Evolutionary conservation across 345 rosid genomes (phyloP).

Genomic region (Acer saccharum): DNA sequence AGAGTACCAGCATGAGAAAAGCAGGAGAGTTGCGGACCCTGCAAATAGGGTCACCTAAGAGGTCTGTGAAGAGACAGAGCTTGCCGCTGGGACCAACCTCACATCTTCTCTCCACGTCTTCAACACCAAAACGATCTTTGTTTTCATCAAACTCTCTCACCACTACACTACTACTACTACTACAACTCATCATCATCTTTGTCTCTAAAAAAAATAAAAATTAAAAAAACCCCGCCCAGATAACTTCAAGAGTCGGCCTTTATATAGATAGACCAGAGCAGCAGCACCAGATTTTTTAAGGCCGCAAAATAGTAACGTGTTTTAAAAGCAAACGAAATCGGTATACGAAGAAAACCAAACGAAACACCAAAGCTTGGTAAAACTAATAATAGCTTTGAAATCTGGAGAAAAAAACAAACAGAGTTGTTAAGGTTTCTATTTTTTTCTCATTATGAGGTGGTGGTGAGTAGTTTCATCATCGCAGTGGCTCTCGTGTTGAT

Average conservation of each 20-base stretch:
- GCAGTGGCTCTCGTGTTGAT: constrained; percentile 7
- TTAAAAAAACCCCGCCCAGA: not conserved
- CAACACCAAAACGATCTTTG: constrained; percentile 59
- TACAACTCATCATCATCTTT: not conserved
- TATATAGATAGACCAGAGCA: not conserved
- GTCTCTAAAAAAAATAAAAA: too few relatives aligned
- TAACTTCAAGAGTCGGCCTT: too few relatives aligned
- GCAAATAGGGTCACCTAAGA: constrained; percentile 96
- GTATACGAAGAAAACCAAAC: not conserved
- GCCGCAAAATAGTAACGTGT: constrained; percentile 21
- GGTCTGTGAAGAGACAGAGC: constrained; percentile 88
- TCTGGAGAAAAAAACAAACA: not conserved
- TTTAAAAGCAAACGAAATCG: constrained; percentile 23
- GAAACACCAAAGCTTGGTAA: not conserved
- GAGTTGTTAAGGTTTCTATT: not conserved
- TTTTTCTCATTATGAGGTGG: not conserved
- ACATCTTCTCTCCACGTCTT: constrained; percentile 79
- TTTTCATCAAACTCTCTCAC: constrained; percentile 74
- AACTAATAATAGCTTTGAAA: constrained; percentile 9
- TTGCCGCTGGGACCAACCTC: constrained; percentile 86
- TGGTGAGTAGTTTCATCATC: constrained; percentile 27
- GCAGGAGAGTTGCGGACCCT: constrained; percentile 98
- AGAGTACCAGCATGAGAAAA: constrained; percentile 82
- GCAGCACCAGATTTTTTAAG: constrained; percentile 31
- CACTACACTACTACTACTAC: constrained; percentile 29